Evolutionary conservation across 2,329 filamentous ascomycete species (phyloP), one percentile per base, ranked within the genome.

Genomic region (Neofusicoccum sp.): DNA sequence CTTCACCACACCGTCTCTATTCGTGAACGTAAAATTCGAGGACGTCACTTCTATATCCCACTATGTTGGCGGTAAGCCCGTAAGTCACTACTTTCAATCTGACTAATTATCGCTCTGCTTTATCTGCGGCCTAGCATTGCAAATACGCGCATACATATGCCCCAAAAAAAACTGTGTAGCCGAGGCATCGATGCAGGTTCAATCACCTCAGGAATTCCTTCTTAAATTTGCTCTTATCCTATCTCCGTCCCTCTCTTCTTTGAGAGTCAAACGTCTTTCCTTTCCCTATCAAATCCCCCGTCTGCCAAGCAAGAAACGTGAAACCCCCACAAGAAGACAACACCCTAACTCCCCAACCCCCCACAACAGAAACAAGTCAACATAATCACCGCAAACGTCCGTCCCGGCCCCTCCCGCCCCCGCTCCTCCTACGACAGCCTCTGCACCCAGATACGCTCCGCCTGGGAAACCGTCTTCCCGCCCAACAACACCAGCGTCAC

Each of bases 1-100:
- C 57, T 80, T 80, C 72, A 71, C 69, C 44, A 74, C 77, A 0
- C 76, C 77, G 0, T 71, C 69, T 3, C 65, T 77, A 26, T 80
- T 81, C 68, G 77, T 80, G 51, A 78, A 80, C 62, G 71, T 80
- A 12, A 65, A 68, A 14, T 79, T 78, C 66, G 71, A 66, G 20
- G 69, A 76, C 60, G 44, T 33, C 12, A 40, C 44, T 4, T 56
- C 64, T 3, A 61, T 63, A 5, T 47, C 56, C 6, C 64, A 65
- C 30, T 79, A 75, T 63, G 66, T 77, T 3, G 76, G 65, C 33
- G 76, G 76, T n/a, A 72, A 73, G 31, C 66, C 65, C 1, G 61
- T 61, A 43, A 44, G 56, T 48, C 6, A 12, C 34, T 26, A 40
- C 8, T 30, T 38, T 7, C 26, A 16, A n/a, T 9, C 31, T 16